Percentiles rank a stretch among this genome's conserved stretches.
These are phyloP conservation scores for Aquanectria penicillioides DNA, from an alignment of 2,329 filamentous ascomycete genomes.

Conservation along the genomic window DNA sequence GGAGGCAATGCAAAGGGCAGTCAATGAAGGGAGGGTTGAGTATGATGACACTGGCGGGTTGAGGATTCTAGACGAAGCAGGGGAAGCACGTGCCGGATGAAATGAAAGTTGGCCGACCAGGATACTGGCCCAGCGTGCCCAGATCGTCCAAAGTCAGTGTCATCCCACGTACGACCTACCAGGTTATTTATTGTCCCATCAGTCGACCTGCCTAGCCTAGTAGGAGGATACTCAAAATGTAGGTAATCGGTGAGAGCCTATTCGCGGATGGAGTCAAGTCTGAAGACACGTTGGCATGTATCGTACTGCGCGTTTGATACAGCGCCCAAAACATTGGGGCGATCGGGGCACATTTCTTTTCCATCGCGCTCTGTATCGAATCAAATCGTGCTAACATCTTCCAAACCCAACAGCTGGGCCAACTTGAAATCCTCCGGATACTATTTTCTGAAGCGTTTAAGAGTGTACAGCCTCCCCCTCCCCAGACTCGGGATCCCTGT, in stretches of 20 bases:
- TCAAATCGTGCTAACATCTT: no score
- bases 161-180: no score
- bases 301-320: not conserved
- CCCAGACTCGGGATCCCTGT: constrained; percentile 6
- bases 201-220: not conserved
- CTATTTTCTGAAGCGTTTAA: not conserved
- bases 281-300: not conserved
- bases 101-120: no score
- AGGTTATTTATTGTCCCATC: no score
- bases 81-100: no score
- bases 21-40: constrained; percentile 65
- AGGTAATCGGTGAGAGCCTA: not conserved
- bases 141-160: no score
- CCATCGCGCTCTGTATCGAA: not conserved
- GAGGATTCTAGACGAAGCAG: constrained; percentile 51
- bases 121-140: no score
- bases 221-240: not conserved
- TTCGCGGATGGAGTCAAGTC: not conserved
- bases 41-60: constrained; percentile 63
- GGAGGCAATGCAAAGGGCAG: constrained; percentile 64
- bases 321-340: not conserved
- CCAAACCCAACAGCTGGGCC: no score
- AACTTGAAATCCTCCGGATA: no score
- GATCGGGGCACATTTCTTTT: no score
- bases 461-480: not conserved